A percentile compares a stretch with the other conserved stretches of the same genome.
These are phyloP conservation scores for Lipomyces japonicus DNA, from an alignment of 805 yeast genomes.

Conservation along the genomic window DNA sequence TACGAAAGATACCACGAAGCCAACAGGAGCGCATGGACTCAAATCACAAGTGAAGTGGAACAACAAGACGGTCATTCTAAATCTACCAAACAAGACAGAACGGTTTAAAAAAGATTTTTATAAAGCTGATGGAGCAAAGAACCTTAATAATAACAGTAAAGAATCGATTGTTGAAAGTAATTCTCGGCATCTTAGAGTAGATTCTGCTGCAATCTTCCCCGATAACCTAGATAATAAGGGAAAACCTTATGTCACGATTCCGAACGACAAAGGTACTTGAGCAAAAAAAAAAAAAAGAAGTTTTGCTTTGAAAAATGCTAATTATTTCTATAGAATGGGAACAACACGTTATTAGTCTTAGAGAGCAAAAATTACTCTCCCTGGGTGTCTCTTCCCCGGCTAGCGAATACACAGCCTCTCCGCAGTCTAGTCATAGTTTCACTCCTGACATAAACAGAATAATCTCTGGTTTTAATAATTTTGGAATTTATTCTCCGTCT, in stretches of 20 bases:
- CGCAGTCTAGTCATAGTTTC: not conserved
- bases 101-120: no score
- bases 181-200: no score
- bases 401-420: not conserved
- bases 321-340: not conserved
- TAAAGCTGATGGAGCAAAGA: no score
- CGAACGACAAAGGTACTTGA: not conserved
- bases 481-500: not conserved
- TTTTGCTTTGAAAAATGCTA: not conserved
- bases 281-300: not conserved
- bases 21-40: no score
- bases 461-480: not conserved
- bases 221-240: not conserved
- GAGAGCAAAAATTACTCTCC: not conserved
- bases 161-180: no score
- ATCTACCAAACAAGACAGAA: no score
- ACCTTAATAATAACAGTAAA: no score
- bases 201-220: not conserved
- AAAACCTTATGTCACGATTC: not conserved
- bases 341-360: not conserved
- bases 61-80: no score
- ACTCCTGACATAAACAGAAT: not conserved
- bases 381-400: conserved; percentile 3
- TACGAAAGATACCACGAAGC: no score
- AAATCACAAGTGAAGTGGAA: no score